Evolutionary conservation across 2,329 filamentous ascomycete species (phyloP), one percentile per base, ranked within the genome.

Genomic region (Ophiobolus disseminans): DNA sequence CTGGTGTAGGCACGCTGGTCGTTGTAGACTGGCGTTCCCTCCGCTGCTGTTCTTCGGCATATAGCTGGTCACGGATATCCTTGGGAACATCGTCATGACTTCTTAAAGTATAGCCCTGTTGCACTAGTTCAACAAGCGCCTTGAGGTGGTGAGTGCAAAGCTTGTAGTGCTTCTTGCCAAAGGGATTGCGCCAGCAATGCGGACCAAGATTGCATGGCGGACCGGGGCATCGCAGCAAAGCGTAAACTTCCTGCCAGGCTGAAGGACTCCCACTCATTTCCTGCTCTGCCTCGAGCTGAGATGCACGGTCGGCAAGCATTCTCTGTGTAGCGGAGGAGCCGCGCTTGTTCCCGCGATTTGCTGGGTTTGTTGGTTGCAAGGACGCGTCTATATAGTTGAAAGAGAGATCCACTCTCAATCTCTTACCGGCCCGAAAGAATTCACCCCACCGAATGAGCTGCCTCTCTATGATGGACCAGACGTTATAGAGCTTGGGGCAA

Each of bases 141-240:
- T 52, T 69, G n/a, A 73, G 48, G 51, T 71, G 58, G 37, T 61
- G 58, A 19, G 54, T 62, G 25, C 41, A 57, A 0, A 73, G 60
- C 46, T 53, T 65, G 41, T 72, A 63, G 53, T 74, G 64, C 56
- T 72, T 63, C 63, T 70, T 55, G 50, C 58, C 43, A 26, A 57
- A 30, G 28, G 64, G 63, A 51, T 73, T 63, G 42, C 59, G 45
- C 69, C 60, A 74, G 53, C 63, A 73, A 45, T 72, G 57, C 28
- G 58, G 60, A 19, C 62, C 60, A 17, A 53, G 49, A 34, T 66
- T 31, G 49, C 57, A 73, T 35, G 50, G 57, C 43, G 51, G 42
- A 11, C 62, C 56, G 45, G 62, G 60, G 42, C 61, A 74, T 26
- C 57, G 63, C 48, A 74, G 63, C 17, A 60, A 23, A 26, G 35